These are phyloP conservation scores for Pestalotiopsis fici DNA, from an alignment of 2,329 filamentous ascomycete genomes.

Conservation along the genomic window DNA sequence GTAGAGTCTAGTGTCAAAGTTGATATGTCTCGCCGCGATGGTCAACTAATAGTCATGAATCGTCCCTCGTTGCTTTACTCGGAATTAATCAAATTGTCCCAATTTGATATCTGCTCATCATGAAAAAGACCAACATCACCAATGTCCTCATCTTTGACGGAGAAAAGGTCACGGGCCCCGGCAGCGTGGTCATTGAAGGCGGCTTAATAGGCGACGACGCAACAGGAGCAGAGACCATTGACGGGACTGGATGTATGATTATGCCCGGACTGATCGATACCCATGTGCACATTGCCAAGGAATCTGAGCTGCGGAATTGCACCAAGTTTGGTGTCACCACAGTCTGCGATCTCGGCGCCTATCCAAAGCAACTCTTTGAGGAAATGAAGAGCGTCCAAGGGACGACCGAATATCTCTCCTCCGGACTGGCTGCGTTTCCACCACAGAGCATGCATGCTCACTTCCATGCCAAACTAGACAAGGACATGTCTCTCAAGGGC, in stretches of 20 bases:
- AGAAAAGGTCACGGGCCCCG: constrained; percentile 15
- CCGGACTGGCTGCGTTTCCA: constrained; percentile 17
- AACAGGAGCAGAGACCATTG: constrained; percentile 13
- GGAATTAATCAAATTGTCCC: background rate
- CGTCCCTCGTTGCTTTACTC: background rate
- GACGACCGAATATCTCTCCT: constrained; percentile 15
- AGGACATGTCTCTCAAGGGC: constrained; percentile 13
- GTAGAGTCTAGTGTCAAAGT: background rate
- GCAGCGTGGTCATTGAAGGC: constrained; percentile 18
- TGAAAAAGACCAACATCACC: constrained; percentile 14
- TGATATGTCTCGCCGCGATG: too few relatives aligned
- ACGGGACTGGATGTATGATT: constrained; percentile 20
- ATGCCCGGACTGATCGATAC: constrained; percentile 23
- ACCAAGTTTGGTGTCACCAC: constrained; percentile 8
- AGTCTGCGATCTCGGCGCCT: constrained; percentile 3
- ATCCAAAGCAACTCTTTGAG: constrained; percentile 12
- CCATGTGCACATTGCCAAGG: constrained; percentile 21
- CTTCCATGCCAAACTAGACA: constrained; percentile 11
- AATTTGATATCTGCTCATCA: background rate
- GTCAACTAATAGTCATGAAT: background rate
- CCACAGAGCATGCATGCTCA: constrained; percentile 15
- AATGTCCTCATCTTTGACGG: constrained; percentile 23
- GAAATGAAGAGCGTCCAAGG: constrained; percentile 11
- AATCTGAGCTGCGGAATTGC: constrained; percentile 16
- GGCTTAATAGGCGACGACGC: constrained; percentile 12